Evolutionary conservation across 352 stramenopile genomes (phyloP), one percentile per base, ranked within the genome.

Genomic region (Phytopythium kandeliae): DNA sequence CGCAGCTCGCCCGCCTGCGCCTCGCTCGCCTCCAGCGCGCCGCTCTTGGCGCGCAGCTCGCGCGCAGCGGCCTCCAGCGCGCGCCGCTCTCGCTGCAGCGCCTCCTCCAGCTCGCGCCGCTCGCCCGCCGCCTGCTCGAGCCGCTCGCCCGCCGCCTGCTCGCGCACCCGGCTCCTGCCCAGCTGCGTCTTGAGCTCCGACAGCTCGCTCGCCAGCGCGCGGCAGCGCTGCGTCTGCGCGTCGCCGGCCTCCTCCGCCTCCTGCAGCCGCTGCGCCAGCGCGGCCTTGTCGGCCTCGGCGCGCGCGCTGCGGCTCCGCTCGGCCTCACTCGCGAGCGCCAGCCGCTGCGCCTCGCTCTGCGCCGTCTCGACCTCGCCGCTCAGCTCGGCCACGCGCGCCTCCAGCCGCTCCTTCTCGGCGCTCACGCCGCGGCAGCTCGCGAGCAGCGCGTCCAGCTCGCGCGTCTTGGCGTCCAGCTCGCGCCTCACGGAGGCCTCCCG

Each of bases 371-470:
- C 13, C 36, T 88, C 71, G 10, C 45, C 33, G 40, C 65, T 55
- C 11, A 77, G 30, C 9, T 62, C 24, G 21, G 54, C 49, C 22
- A 71, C 43, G 15, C 69, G 63, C n/a, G 47, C 24, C 9, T 50
- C 47, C 8, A 82, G 43, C 12, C 73, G 65, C 2, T 61, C 48
- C 54, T 80, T 85, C 22, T 84, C 73, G 30, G 52, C 53, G 35
- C 69, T 63, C 19, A 62, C 42, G 12, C 64, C 51, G 34, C 68
- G 70, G 12, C 73, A 53, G 25, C 51, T 67, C 12, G 55, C 62
- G 25, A 69, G 62, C 2, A 84, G 58, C 37, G 81, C 67, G 42
- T 84, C 73, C 7, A 73, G 63, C 49, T 87, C 76, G 55, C 70
- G 63, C 28, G 73, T 77, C 26, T 70, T 68, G 37, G 73, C 69